These are phyloP conservation scores for Phytopythium montanum DNA, from an alignment of 352 stramenopile genomes.

Conservation along the genomic window DNA sequence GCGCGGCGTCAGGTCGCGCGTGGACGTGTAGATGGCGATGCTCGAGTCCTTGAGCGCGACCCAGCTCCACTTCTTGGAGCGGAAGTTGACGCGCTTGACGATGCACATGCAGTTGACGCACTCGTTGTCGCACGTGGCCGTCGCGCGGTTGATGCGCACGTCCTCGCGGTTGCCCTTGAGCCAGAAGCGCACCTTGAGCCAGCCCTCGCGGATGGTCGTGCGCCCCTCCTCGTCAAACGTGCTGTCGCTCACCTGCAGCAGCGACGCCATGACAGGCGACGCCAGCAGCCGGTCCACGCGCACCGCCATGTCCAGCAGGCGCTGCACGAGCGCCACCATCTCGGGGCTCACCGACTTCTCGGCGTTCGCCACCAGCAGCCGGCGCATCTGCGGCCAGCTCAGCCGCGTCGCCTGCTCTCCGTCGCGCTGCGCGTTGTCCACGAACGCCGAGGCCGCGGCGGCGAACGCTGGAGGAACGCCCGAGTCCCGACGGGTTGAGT, in stretches of 20 bases:
- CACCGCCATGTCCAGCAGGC: slow-evolving; percentile 66
- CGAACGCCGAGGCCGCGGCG: slow-evolving; percentile 16
- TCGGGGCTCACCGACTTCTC: slow-evolving; percentile 70
- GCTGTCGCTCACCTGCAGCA: slow-evolving; percentile 83
- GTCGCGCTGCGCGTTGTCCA: background rate
- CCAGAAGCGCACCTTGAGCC: slow-evolving; percentile 81
- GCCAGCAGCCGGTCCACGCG: slow-evolving; percentile 57
- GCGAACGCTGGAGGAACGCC: slow-evolving; percentile 8
- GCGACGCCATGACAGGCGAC: slow-evolving; percentile 64
- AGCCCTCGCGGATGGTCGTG: slow-evolving; percentile 78
- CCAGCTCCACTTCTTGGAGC: slow-evolving; percentile 79
- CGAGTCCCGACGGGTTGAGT: slow-evolving; percentile 17
- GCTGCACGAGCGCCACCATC: slow-evolving; percentile 77
- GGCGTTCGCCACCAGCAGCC: slow-evolving; percentile 74
- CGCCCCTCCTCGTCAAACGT: slow-evolving; percentile 83
- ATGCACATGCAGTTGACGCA: slow-evolving; percentile 90
- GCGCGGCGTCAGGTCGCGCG: slow-evolving; percentile 58
- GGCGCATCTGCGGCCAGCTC: slow-evolving; percentile 66
- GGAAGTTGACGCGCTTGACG: slow-evolving; percentile 81
- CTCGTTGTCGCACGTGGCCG: slow-evolving; percentile 79
- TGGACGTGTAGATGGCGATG: slow-evolving; percentile 78
- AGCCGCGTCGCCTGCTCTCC: background rate
- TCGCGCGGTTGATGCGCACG: slow-evolving; percentile 76
- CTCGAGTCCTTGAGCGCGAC: slow-evolving; percentile 79
- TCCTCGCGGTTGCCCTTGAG: slow-evolving; percentile 85